Conservation (phyloP, 2,329 filamentous ascomycete species). For the Blumeria graminis region DNA sequence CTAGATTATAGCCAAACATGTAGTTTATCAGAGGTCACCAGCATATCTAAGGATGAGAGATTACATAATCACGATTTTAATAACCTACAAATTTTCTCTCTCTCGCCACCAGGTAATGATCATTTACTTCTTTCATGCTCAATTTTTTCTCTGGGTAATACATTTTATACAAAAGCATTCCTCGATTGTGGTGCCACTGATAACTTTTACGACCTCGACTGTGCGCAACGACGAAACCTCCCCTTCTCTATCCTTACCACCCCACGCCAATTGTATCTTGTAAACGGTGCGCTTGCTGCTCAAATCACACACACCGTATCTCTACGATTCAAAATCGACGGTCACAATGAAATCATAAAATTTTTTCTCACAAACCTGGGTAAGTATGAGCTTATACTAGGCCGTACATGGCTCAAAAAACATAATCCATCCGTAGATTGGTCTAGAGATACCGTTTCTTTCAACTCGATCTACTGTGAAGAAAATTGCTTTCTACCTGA, state of each 20-base stretch:
- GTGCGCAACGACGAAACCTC: not conserved
- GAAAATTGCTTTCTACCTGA: not conserved
- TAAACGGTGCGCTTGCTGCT: not conserved
- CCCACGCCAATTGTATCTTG: not conserved
- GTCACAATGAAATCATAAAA: not conserved
- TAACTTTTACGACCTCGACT: not conserved
- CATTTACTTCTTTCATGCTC: not conserved
- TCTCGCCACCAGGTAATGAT: not conserved
- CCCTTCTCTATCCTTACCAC: not conserved
- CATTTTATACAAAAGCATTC: not conserved
- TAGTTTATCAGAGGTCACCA: not conserved
- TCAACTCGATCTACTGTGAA: not conserved
- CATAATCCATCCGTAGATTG: not conserved
- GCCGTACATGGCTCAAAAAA: not conserved
- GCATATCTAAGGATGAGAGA: not conserved
- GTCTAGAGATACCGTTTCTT: not conserved
- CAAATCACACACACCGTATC: not conserved
- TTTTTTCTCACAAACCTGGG: not conserved
- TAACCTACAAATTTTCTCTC: not conserved
- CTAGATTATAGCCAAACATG: not conserved
- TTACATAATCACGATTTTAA: not conserved
- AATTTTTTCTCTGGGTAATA: not conserved
- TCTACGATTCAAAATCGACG: not conserved
- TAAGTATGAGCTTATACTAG: not conserved
- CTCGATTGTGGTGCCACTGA: not conserved